A percentile compares a stretch with the other conserved stretches of the same genome.
Conservation (phyloP, 768 basidiomycete genomes). For the Rhodotorula toruloides region DNA sequence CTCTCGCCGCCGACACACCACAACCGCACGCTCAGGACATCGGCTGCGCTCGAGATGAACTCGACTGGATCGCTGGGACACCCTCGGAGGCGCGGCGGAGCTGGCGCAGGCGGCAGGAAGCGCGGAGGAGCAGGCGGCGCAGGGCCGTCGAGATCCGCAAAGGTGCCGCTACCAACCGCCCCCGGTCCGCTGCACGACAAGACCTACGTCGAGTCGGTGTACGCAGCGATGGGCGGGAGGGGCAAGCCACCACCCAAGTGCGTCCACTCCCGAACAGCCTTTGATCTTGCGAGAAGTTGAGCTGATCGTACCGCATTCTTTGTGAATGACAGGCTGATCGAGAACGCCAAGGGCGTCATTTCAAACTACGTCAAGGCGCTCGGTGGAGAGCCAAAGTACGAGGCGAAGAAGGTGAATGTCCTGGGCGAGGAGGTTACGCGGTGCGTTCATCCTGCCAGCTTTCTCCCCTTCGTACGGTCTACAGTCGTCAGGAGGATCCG, state of each 20-base stretch:
- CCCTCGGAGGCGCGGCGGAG: too few species aligned
- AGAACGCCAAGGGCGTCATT: slow-evolving; percentile 32
- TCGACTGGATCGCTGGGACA: too few species aligned
- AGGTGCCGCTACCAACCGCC: neutral
- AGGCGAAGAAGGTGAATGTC: neutral
- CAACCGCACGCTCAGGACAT: too few species aligned
- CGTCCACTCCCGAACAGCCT: neutral
- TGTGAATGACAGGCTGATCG: slow-evolving; percentile 17
- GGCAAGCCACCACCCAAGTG: neutral
- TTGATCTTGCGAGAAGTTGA: too few species aligned
- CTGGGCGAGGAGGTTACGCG: slow-evolving; percentile 12
- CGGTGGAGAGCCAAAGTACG: slow-evolving; percentile 12
- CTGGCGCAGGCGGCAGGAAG: neutral
- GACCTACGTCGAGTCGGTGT: slow-evolving; percentile 5
- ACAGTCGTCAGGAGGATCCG: neutral
- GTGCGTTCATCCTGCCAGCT: neutral
- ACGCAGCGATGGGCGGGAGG: neutral
- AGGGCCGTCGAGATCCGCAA: neutral
- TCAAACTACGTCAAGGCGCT: slow-evolving; percentile 24
- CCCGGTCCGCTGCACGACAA: slow-evolving; percentile 8
- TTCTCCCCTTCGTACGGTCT: neutral
- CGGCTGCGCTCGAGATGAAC: too few species aligned
- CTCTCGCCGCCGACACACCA: too few species aligned
- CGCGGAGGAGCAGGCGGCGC: neutral
- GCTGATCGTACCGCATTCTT: neutral